Base-by-base conservation (phyloP, 495 filamentous ascomycete species). In the Sordaria brevicollis region DNA sequence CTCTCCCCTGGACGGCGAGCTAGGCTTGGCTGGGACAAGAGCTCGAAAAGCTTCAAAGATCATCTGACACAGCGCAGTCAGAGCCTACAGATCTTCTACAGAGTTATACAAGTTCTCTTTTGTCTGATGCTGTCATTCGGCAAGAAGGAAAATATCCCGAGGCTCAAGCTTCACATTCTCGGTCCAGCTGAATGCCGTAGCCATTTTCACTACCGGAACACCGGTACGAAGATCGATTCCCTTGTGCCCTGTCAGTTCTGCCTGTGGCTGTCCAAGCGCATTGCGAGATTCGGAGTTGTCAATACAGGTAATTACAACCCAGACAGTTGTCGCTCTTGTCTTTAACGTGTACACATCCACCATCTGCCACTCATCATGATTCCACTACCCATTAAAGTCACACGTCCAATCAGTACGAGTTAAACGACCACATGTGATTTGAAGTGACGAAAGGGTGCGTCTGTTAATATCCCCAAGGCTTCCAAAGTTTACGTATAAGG, bases 391-490 rank as follows among this genome's bases (percentile, higher is more conserved):
- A 66, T 29, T 35, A 36, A 68, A 69, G 69, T 75, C 71, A 73
- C 71, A 71, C 57, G 67, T 67, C 71, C 73, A 73, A 74, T 73
- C 71, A 67, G 66, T 69, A 65, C 49, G 43, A 43, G 31, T 37
- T 43, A 13, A 15, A 37, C 43, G 21, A 36, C 62, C 37, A 65
- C 73, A 75, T 75, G 73, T 75, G 73, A 75, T 72, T 13, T 33
- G 13, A 71, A 62, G 71, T 73, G 73, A 75, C 69, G 73, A 73
- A 68, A 75, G n/a, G 25, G 2, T 62, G 49, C 49, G 33, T 62
- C 21, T 62, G 49, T 17, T 62, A 31, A 62, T 62, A 31, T 29
- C 25, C 43, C 43, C 49, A 57, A 29, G 49, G 49, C 49, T 25
- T 29, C 49, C 49, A 29, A 31, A 29, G 11, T 62, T 62, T 62